A percentile compares a stretch with the other conserved stretches of the same genome.
Conservation (phyloP, 2,329 filamentous ascomycete species). For the Aurifilum marmelostoma region DNA sequence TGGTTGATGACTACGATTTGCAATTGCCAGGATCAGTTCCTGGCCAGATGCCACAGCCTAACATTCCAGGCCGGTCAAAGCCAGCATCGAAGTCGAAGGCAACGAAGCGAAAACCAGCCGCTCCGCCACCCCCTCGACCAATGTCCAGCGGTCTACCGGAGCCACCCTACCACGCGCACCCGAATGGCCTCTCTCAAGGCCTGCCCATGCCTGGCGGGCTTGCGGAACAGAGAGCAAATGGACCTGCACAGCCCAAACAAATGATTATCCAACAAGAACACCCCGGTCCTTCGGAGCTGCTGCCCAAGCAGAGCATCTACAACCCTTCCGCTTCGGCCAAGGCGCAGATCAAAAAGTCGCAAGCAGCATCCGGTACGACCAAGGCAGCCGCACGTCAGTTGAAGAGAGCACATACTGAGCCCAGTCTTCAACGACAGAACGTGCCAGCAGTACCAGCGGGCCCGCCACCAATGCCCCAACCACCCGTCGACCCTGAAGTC, state of each 20-base stretch:
- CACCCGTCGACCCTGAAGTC: constrained; percentile 2
- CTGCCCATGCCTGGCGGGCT: background rate
- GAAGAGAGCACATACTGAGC: constrained; percentile 31
- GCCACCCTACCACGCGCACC: background rate
- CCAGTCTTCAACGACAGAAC: constrained; percentile 29
- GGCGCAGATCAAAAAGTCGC: constrained; percentile 21
- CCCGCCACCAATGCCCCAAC: constrained; percentile 23
- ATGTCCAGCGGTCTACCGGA: constrained; percentile 9
- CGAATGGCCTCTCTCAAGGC: background rate
- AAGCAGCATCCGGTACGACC: constrained; percentile 25
- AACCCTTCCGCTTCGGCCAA: constrained; percentile 37
- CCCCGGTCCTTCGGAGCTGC: constrained; percentile 47
- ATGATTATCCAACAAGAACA: constrained; percentile 44
- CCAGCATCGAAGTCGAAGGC: constrained; percentile 10
- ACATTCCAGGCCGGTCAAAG: constrained; percentile 12
- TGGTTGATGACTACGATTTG: constrained; percentile 64
- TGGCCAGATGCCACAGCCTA: constrained; percentile 16
- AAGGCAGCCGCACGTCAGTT: constrained; percentile 27
- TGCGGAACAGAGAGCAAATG: background rate
- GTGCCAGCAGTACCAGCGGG: constrained; percentile 11
- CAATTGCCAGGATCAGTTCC: constrained; percentile 45
- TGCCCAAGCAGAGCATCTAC: constrained; percentile 49
- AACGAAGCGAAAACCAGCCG: constrained; percentile 3
- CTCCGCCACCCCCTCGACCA: constrained; percentile 5
- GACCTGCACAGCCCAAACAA: background rate